A percentile compares a stretch with the other conserved stretches of the same genome.
Evolutionary conservation across 1,284 basidiomycete species (phyloP).

Genomic region (Pyrrhoderma noxium): DNA sequence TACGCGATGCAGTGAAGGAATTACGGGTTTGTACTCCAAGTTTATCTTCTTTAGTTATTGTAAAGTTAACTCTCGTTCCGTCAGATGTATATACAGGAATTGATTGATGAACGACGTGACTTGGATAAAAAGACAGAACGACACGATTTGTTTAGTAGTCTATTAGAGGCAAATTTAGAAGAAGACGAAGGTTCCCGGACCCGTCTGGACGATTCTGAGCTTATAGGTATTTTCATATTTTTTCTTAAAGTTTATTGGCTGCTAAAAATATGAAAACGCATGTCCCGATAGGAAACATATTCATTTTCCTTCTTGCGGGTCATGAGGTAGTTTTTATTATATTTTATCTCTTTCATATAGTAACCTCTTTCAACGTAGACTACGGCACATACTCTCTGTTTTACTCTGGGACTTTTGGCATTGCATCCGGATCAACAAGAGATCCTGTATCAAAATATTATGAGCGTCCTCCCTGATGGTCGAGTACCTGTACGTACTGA

Average conservation of each 20-base stretch:
- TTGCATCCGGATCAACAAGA: conserved; percentile 39
- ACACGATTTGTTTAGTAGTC: conserved; percentile 17
- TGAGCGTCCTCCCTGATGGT: conserved; percentile 29
- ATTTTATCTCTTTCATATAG: not conserved
- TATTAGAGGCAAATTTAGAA: conserved; percentile 17
- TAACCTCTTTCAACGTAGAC: conserved; percentile 5
- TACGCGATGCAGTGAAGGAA: conserved; percentile 10
- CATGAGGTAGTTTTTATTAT: conserved; percentile 16
- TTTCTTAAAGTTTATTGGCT: too few relatives aligned
- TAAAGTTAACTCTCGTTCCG: not conserved
- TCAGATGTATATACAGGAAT: conserved; percentile 19
- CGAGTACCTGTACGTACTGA: conserved; percentile 18
- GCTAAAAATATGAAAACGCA: too few relatives aligned
- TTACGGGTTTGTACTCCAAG: conserved; percentile 3
- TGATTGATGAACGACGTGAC: conserved; percentile 17
- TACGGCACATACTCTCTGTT: conserved; percentile 37
- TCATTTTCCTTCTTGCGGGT: conserved; percentile 20
- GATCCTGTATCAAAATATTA: conserved; percentile 35
- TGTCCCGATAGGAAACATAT: conserved; percentile 21
- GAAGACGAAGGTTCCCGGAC: conserved; percentile 10
- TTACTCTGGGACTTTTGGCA: conserved; percentile 36
- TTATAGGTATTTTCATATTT: conserved; percentile 10
- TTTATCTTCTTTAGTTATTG: not conserved
- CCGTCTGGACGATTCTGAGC: conserved; percentile 15
- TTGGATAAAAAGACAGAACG: conserved; percentile 15